A percentile compares a stretch with the other conserved stretches of the same genome.
These are phyloP conservation scores for Tulasnella sp. DNA, from an alignment of 768 basidiomycete species.

Conservation along the genomic window DNA sequence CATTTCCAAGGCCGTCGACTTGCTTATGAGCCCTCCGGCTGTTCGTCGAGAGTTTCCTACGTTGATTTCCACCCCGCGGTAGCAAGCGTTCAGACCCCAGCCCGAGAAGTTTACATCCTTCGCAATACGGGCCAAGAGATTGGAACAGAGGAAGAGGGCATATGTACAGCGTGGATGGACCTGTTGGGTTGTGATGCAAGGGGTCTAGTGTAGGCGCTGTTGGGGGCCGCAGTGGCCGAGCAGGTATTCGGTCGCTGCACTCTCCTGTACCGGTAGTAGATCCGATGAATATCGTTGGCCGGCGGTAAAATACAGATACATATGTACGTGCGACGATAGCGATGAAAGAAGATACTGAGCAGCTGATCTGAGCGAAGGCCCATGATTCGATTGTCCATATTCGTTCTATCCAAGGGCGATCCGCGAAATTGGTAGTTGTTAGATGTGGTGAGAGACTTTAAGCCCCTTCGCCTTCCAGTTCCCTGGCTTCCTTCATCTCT, in stretches of 20 bases:
- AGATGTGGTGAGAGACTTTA: background rate
- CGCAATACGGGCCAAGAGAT: slow-evolving; percentile 78
- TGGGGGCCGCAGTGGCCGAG: too few relatives aligned
- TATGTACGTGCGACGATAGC: slow-evolving; percentile 7
- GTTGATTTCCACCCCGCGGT: slow-evolving; percentile 63
- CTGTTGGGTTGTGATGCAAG: slow-evolving; percentile 55
- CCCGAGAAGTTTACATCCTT: slow-evolving; percentile 68
- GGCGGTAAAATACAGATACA: slow-evolving; percentile 18
- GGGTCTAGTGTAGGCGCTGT: slow-evolving; percentile 29
- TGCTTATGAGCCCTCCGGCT: background rate
- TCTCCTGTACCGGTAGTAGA: background rate
- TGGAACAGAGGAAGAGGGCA: slow-evolving; percentile 74
- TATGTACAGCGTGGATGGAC: slow-evolving; percentile 63
- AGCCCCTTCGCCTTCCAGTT: background rate
- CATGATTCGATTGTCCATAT: background rate
- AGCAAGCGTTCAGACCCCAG: slow-evolving; percentile 71
- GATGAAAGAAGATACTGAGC: background rate
- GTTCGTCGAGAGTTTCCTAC: background rate
- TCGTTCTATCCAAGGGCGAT: background rate
- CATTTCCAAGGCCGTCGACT: slow-evolving; percentile 40
- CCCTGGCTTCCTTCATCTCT: slow-evolving; percentile 64
- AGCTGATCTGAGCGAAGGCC: background rate
- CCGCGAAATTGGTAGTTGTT: background rate
- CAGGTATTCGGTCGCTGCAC: background rate
- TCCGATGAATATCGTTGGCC: background rate